A percentile compares a stretch with the other conserved stretches of the same genome.
These are phyloP conservation scores for Geotrichum citri-aurantii DNA, from an alignment of 1,139 yeast genomes.

Conservation along the genomic window DNA sequence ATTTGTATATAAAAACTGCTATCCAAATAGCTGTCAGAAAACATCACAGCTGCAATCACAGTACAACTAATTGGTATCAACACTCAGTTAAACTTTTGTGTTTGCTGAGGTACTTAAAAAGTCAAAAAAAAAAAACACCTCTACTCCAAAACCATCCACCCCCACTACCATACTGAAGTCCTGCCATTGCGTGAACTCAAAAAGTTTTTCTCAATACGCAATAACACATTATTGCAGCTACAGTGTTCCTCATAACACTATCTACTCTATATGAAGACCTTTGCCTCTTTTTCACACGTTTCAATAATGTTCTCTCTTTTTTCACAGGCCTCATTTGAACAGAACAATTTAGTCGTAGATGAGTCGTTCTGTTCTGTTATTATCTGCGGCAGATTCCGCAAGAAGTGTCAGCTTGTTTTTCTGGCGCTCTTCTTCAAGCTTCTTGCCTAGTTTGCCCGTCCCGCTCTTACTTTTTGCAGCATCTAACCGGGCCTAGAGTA, in stretches of 20 bases:
- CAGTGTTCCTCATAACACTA: not conserved
- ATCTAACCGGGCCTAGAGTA: conserved; percentile 12
- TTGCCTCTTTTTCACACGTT: no score
- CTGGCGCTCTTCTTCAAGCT: conserved; percentile 14
- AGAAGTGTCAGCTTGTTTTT: conserved; percentile 11
- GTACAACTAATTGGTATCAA: no score
- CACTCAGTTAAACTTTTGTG: no score
- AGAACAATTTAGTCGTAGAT: conserved; percentile 12
- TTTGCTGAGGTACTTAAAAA: not conserved
- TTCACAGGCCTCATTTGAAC: not conserved
- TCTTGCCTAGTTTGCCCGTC: conserved; percentile 16
- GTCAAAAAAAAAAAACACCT: not conserved
- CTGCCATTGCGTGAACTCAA: no score
- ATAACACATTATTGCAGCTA: not conserved
- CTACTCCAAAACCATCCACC: not conserved
- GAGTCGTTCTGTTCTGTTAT: conserved; percentile 7
- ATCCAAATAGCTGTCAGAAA: no score
- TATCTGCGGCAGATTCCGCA: conserved; percentile 10
- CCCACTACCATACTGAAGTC: not conserved
- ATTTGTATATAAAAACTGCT: no score
- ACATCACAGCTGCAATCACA: no score
- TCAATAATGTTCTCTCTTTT: not conserved
- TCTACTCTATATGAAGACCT: not conserved
- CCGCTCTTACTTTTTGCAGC: conserved; percentile 5
- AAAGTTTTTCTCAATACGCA: no score